These are phyloP conservation scores for Straminergon stramineum DNA, from an alignment of 225 moss, liverwort and hornwort species.

Conservation along the genomic window DNA sequence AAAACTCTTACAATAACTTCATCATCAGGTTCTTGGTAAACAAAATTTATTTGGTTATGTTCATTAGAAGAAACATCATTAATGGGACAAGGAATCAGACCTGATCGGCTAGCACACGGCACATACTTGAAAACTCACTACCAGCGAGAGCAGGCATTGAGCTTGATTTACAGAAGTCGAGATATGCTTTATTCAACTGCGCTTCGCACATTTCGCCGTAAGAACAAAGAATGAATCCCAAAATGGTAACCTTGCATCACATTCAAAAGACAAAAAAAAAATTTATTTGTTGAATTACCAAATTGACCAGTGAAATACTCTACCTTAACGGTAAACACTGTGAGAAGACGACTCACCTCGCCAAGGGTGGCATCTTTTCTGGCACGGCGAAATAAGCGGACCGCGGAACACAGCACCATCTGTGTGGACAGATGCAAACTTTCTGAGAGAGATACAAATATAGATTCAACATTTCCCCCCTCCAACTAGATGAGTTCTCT, in stretches of 20 bases:
- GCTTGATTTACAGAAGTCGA: conserved; percentile 76
- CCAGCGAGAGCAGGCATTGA: conserved; percentile 71
- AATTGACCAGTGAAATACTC: neutral
- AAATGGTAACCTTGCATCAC: neutral
- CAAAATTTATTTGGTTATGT: neutral
- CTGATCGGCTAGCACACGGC: conserved; percentile 97
- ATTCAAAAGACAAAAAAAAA: neutral
- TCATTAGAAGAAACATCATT: neutral
- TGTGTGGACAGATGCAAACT: conserved; percentile 11
- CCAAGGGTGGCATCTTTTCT: conserved; percentile 82
- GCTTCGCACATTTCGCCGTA: conserved; percentile 2
- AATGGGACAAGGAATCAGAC: conserved; percentile 13
- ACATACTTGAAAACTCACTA: conserved; percentile 85
- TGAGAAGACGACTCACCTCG: conserved; percentile 36
- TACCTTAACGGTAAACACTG: neutral
- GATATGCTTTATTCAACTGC: conserved; percentile 78
- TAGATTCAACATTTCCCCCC: neutral
- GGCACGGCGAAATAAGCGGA: conserved; percentile 70
- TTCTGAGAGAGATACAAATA: neutral
- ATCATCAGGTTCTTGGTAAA: neutral
- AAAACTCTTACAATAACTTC: neutral
- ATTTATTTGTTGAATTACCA: neutral
- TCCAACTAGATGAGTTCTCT: neutral
- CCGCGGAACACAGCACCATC: conserved; percentile 94
- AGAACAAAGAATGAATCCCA: neutral